Base-by-base conservation (phyloP, 345 rosid species). In the Populus tremula region DNA sequence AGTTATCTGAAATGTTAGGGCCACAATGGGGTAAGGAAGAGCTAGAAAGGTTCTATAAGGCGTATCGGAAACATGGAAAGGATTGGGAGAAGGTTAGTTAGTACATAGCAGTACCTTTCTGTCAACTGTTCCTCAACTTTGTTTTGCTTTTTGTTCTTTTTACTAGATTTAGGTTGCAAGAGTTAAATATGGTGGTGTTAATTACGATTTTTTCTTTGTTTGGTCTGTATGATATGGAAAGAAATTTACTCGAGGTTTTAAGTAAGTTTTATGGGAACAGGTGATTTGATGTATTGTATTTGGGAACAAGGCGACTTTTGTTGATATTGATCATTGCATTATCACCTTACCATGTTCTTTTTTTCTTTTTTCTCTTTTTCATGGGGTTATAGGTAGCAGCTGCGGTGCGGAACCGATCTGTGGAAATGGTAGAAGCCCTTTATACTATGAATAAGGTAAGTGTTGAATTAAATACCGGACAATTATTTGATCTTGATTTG, bases 391-490 rank as follows among this genome's bases (percentile, higher is more conserved):
- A 96, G 99, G 92, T 94, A 75, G 95, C 94, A 76, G 82, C 89
- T 66, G 84, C 76, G 54, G 88, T 93, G 82, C 87, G 84, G 70
- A 85, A 88, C 70, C 88, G 99, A 84, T 84, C 99, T 21, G 78
- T 78, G 45, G 99, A 92, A 77, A 96, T 92, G 97, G 93, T 89
- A 79, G 98, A 96, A 83, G 95, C 97, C 71, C 95, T 96, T 68
- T 96, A 89, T 82, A 85, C 82, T 78, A 89, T 96, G 90, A 94
- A 96, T 65, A 88, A 86, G 89, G 95, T 89, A 82, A 85, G 73
- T 54, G 39, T 27, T 71, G 36, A 61, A 43, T 67, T 81, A 21
- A 20, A 7, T 33, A 64, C 4, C 8, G 27, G 10, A 39, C 39
- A 79, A 41, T 23, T 59, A n/a, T n/a, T 56, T 4, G 69, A 66